These are phyloP conservation scores for Xerocomus spinulosus DNA, from an alignment of 768 basidiomycete species.

Conservation along the genomic window DNA sequence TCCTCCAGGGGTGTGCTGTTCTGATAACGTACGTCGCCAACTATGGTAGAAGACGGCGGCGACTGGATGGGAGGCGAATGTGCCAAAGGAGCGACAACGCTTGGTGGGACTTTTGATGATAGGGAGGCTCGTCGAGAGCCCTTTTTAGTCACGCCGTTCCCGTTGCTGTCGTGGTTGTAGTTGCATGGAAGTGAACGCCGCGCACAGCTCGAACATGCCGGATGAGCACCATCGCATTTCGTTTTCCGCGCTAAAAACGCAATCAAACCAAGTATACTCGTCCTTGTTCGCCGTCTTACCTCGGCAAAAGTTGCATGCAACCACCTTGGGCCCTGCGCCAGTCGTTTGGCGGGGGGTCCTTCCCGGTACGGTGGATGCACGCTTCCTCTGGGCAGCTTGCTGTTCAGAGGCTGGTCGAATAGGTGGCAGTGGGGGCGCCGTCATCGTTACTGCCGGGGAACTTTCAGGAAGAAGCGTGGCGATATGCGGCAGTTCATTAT, in stretches of 20 bases:
- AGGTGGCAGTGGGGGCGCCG: slow-evolving; percentile 58
- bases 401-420: slow-evolving; percentile 64
- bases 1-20: slow-evolving; percentile 37
- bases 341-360: slow-evolving; percentile 55
- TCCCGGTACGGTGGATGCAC: slow-evolving; percentile 64
- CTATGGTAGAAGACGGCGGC: slow-evolving; percentile 39
- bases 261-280: slow-evolving; percentile 5
- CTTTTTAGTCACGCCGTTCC: slow-evolving; percentile 33
- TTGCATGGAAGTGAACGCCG: slow-evolving; percentile 72
- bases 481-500: slow-evolving; percentile 68
- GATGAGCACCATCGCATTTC: slow-evolving; percentile 84
- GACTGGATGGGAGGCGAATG: slow-evolving; percentile 55
- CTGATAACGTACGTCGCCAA: slow-evolving; percentile 31
- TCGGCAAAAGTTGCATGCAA: slow-evolving; percentile 86
- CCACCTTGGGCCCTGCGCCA: slow-evolving; percentile 77
- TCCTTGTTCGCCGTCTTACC: slow-evolving; percentile 42
- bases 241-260: slow-evolving; percentile 69
- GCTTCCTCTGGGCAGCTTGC: slow-evolving; percentile 64
- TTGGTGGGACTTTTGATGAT: slow-evolving; percentile 37
- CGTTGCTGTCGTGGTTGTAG: slow-evolving; percentile 63
- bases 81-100: slow-evolving; percentile 30
- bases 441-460: slow-evolving; percentile 54
- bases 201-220: slow-evolving; percentile 78
- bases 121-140: slow-evolving; percentile 49
- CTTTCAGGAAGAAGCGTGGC: slow-evolving; percentile 60